A percentile compares a stretch with the other conserved stretches of the same genome.
These are phyloP conservation scores for Trichoderma virens DNA, from an alignment of 495 filamentous ascomycete genomes.

Conservation along the genomic window DNA sequence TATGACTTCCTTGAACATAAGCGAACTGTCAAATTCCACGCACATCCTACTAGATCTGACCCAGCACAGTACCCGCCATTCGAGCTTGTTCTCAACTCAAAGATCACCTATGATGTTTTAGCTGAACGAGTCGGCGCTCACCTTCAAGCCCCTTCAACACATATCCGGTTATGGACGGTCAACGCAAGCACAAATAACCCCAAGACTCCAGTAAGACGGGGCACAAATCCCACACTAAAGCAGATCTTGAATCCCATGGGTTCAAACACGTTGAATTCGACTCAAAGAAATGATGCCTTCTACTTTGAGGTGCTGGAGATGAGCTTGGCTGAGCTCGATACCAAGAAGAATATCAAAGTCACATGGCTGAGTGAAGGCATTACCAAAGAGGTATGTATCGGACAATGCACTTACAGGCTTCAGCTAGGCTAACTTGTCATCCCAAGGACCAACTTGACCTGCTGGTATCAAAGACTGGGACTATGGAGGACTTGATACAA, in stretches of 20 bases:
- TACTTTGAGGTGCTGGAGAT: conserved; percentile 92
- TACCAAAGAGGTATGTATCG: conserved; percentile 64
- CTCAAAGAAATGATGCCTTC: conserved; percentile 65
- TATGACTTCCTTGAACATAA: conserved; percentile 90
- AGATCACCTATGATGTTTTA: conserved; percentile 85
- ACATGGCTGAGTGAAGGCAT: conserved; percentile 84
- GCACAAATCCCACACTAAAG: conserved; percentile 52
- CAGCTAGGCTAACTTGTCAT: conserved; percentile 21
- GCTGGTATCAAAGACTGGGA: conserved; percentile 75
- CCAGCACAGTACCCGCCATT: conserved; percentile 51
- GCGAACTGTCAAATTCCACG: conserved; percentile 60
- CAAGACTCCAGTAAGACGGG: conserved; percentile 66
- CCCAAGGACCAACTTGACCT: conserved; percentile 64
- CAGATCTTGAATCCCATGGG: conserved; percentile 61
- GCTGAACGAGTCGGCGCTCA: conserved; percentile 78
- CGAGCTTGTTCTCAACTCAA: conserved; percentile 67
- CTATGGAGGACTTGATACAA: conserved; percentile 64
- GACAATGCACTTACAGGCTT: not conserved
- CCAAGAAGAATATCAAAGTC: conserved; percentile 75
- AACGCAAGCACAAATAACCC: conserved; percentile 64
- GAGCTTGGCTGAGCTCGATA: conserved; percentile 86
- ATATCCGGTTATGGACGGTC: conserved; percentile 84
- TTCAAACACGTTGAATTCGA: conserved; percentile 44
- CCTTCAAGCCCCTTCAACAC: conserved; percentile 69
- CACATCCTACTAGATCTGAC: conserved; percentile 44